Percentiles rank a stretch among this genome's conserved stretches.
Evolutionary conservation across 352 stramenopile genomes (phyloP).

Genomic region (Phytopythium kandeliae): DNA sequence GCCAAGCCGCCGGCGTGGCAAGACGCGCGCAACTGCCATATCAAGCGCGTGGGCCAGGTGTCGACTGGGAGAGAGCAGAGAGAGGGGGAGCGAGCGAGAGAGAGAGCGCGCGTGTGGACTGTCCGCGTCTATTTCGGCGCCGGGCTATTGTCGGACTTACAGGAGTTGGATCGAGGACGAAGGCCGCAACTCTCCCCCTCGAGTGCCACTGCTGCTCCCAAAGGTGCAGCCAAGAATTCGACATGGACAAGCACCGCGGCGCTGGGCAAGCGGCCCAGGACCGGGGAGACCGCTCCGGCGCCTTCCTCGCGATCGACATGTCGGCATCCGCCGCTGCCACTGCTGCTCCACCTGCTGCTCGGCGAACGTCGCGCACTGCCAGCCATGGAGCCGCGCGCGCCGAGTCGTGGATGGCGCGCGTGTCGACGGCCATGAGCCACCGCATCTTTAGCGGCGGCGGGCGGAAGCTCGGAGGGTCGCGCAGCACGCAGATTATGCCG

Average conservation of each 20-base stretch:
- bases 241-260: no score
- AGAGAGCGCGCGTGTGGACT: no score
- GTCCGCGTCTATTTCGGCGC: background rate
- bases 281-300: no score
- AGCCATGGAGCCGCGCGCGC: conserved; percentile 15
- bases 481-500: conserved; percentile 61
- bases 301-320: conserved; percentile 3
- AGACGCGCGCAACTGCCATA: no score
- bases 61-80: no score
- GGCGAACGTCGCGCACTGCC: conserved; percentile 17
- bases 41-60: no score
- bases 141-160: background rate
- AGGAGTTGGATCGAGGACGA: background rate
- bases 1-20: no score
- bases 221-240: no score
- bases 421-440: conserved; percentile 55
- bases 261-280: no score
- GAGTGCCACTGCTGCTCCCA: no score
- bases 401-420: conserved; percentile 69
- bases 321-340: background rate
- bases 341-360: conserved; percentile 1
- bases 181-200: no score
- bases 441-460: conserved; percentile 38
- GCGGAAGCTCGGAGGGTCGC: conserved; percentile 31
- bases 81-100: no score